phyloP scores from a whole-genome alignment of 2,329 filamentous ascomycete genomes.

The Fusarium sterilihyphosum region DNA sequence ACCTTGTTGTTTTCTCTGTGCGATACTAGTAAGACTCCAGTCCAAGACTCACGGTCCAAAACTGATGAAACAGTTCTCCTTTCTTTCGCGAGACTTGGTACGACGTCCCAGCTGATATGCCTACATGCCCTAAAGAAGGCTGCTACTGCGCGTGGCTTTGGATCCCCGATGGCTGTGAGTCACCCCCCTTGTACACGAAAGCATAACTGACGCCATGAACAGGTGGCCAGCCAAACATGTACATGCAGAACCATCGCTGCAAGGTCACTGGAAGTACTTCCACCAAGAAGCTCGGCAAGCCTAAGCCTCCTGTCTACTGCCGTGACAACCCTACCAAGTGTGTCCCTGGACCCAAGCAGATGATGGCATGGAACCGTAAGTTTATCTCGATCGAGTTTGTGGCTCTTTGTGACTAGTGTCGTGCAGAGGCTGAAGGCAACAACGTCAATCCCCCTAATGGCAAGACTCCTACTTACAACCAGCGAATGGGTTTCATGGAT shows the following conservation, averaged over 20 bases:
- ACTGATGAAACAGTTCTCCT: slow-evolving; percentile 36
- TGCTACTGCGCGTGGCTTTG: slow-evolving; percentile 48
- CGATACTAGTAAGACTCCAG: slow-evolving; percentile 50
- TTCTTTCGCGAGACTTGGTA: slow-evolving; percentile 46
- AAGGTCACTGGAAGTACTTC: slow-evolving; percentile 56
- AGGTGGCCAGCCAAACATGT: slow-evolving; percentile 45
- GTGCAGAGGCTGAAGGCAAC: slow-evolving; percentile 47
- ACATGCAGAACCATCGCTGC: slow-evolving; percentile 62
- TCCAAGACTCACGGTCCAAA: not conserved
- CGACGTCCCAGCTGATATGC: slow-evolving; percentile 43
- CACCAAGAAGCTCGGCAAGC: slow-evolving; percentile 52
- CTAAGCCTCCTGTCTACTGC: slow-evolving; percentile 55
- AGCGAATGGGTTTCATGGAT: slow-evolving; percentile 47
- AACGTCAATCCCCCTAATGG: slow-evolving; percentile 45
- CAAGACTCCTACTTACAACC: slow-evolving; percentile 47
- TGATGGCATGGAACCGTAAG: slow-evolving; percentile 59
- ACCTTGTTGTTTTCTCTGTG: slow-evolving; percentile 62
- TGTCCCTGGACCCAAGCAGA: slow-evolving; percentile 60
- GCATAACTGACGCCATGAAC: not conserved
- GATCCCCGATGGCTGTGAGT: slow-evolving; percentile 45
- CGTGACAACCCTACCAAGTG: slow-evolving; percentile 53
- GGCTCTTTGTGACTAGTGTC: not conserved
- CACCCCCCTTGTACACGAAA: not conserved
- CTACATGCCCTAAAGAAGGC: slow-evolving; percentile 41
- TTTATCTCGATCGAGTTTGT: not conserved